phyloP scores from a whole-genome alignment of 2,329 filamentous ascomycete genomes.

The Phoma sp. region DNA sequence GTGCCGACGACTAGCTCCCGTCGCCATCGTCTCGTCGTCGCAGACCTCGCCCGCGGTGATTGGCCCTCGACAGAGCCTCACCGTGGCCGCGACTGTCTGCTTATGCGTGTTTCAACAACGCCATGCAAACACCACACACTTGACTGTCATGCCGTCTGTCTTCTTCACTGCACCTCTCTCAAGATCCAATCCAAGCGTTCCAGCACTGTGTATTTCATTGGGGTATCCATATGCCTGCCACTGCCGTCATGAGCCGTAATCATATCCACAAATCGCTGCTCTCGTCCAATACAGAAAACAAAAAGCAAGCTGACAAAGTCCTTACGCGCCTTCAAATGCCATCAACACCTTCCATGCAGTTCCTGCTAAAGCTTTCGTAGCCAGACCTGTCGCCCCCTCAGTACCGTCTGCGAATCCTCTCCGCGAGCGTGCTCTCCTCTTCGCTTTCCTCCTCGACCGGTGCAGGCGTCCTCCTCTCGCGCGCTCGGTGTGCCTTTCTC shows the following conservation, averaged over 20 bases:
- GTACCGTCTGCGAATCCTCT: constrained; percentile 38
- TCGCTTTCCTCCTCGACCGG: constrained; percentile 66
- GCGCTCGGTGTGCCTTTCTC: constrained; percentile 70
- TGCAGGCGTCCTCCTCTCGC: constrained; percentile 73
- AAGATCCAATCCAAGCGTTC: constrained; percentile 3
- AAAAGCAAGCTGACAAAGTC: constrained; percentile 2
- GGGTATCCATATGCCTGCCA: constrained; percentile 35
- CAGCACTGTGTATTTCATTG: constrained; percentile 19
- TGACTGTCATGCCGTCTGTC: background rate
- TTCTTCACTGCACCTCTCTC: background rate
- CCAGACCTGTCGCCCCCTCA: constrained; percentile 4
- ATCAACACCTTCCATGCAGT: background rate
- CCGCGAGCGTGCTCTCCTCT: constrained; percentile 32
- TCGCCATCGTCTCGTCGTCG: constrained; percentile 20
- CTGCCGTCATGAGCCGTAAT: constrained; percentile 32
- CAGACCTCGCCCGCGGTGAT: constrained; percentile 8
- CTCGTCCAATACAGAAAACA: constrained; percentile 7
- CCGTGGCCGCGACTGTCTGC: constrained; percentile 1
- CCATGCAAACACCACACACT: background rate
- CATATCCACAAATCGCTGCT: constrained; percentile 17
- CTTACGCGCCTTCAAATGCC: constrained; percentile 1
- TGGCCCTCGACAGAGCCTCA: constrained; percentile 17
- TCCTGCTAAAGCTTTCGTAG: background rate
- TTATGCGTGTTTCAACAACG: background rate
- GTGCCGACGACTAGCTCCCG: constrained; percentile 12